Conservation (phyloP, 129 eudicot genomes). For the Sambucus nigra region DNA sequence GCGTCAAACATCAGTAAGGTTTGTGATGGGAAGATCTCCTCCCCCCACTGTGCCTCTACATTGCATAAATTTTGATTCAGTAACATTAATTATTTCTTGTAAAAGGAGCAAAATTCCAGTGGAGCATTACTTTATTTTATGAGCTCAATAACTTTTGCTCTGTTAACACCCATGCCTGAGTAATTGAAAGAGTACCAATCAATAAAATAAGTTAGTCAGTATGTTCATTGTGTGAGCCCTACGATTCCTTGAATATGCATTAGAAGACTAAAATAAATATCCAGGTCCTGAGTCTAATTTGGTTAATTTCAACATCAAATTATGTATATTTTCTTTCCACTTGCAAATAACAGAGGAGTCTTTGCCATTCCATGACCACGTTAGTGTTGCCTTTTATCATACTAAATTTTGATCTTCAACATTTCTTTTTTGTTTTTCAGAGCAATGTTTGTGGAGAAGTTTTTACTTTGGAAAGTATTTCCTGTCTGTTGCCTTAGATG, state of each 20-base stretch:
- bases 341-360: not conserved
- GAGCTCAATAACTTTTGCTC: too few relatives aligned
- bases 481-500: constrained; percentile 81
- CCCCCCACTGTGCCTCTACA: not conserved
- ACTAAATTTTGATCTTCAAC: not conserved
- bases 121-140: not conserved
- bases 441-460: constrained; percentile 68
- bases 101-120: not conserved
- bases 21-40: constrained; percentile 6
- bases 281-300: not conserved
- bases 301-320: not conserved
- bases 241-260: too few relatives aligned
- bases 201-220: too few relatives aligned
- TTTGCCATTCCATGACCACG: constrained; percentile 2
- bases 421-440: constrained; percentile 21
- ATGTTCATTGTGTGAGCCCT: too few relatives aligned
- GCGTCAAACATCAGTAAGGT: constrained; percentile 61
- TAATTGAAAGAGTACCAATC: too few relatives aligned
- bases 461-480: constrained; percentile 89
- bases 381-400: not conserved
- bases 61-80: not conserved
- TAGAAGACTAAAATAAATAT: not conserved
- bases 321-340: not conserved
- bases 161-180: too few relatives aligned
- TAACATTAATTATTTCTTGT: not conserved